phyloP scores from a whole-genome alignment of 495 filamentous ascomycete genomes.

The Aspergillus baeticus region DNA sequence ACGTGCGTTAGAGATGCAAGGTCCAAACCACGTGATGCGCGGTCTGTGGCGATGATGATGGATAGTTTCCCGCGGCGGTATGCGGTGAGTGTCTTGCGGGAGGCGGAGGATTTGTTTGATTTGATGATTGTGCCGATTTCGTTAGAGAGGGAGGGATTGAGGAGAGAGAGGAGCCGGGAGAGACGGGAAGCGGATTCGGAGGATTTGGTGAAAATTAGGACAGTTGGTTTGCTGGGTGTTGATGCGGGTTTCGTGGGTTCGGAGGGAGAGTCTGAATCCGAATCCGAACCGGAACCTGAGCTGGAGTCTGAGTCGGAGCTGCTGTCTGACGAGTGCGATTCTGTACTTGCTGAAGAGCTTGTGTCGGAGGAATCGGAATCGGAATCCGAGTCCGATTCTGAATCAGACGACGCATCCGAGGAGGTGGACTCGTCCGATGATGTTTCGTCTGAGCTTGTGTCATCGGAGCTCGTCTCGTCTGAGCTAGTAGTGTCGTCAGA shows the following conservation, averaged over 20 bases:
- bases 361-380: conserved; percentile 10
- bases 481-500: conserved; percentile 27
- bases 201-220: conserved; percentile 84
- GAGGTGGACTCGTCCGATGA: conserved; percentile 25
- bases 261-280: neutral
- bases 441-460: conserved; percentile 27
- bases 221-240: conserved; percentile 25
- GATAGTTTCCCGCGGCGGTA: conserved; percentile 64
- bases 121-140: conserved; percentile 70
- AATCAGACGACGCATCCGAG: conserved; percentile 3
- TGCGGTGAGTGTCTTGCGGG: conserved; percentile 59
- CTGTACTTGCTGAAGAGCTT: neutral
- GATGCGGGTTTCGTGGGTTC: neutral
- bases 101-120: conserved; percentile 64
- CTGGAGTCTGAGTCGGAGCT: conserved; percentile 19
- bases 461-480: conserved; percentile 34
- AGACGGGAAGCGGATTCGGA: conserved; percentile 83
- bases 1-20: conserved; percentile 76
- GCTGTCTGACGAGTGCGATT: conserved; percentile 11
- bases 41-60: conserved; percentile 85
- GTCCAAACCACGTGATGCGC: conserved; percentile 91
- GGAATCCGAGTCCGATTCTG: conserved; percentile 14
- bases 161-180: conserved; percentile 67
- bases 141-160: conserved; percentile 57
- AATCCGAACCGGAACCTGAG: neutral